Evolutionary conservation across 2,329 filamentous ascomycete species (phyloP), one percentile per base, ranked within the genome.

Genomic region (Sclerotinia subarctica): DNA sequence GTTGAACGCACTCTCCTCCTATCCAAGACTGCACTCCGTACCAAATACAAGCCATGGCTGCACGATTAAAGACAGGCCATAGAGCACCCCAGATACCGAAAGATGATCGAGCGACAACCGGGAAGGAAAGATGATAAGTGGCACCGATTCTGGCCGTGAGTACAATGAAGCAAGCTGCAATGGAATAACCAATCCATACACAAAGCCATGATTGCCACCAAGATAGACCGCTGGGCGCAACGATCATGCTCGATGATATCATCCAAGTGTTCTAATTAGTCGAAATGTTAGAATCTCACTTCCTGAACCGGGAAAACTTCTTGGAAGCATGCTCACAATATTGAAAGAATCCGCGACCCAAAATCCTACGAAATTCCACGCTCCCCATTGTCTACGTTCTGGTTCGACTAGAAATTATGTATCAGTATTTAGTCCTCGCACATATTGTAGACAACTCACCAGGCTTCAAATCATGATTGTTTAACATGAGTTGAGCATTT

Each of bases 201-300:
- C 91, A 93, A n/a, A 93, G 80, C 89, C 90, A 93, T 2, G 91
- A 90, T 80, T 96, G 92, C 93, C 93, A 96, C 93, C 93, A 96
- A 10, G 91, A 92, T 29, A 96, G 82, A 17, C 92, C 92, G 29
- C 66, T 68, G 4, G 64, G 53, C 35, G 53, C 59, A 59, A 90
- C 85, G 46, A 96, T 92, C 86, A 93, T 93, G 49, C 90, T 88
- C 1, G 90, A 92, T 0, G 91, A 90, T 71, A 96, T 95, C 92
- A 96, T 96, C 93, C 92, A 96, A 1, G 92, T 95, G 79, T 94
- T 95, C 80, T 87, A 67, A 72, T 58, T 75, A 8, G 52, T 29
- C 21, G 21, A 46, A 11, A 75, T 75, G 68, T 72, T 49, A 70
- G 56, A 5, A 51, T 66, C 76, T 49, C 46, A 46, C 57, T 35